Conservation (phyloP, 257 asterid species). For the Solanum infundibuliforme region DNA sequence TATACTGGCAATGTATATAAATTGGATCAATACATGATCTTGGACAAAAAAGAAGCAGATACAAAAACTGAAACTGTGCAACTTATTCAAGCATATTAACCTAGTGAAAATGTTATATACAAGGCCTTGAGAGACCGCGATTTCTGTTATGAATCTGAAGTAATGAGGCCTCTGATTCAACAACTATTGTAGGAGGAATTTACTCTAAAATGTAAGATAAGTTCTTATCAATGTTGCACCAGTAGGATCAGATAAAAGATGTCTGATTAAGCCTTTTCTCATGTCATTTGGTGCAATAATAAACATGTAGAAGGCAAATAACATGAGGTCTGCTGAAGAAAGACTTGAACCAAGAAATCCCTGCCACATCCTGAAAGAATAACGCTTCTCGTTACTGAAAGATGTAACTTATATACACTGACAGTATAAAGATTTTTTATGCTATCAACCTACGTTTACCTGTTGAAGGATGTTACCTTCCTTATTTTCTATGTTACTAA, state of each 20-base stretch:
- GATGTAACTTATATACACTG: neutral
- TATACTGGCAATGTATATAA: neutral
- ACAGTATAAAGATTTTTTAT: neutral
- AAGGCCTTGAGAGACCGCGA: neutral
- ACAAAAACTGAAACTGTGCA: neutral
- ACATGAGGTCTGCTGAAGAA: constrained; percentile 73
- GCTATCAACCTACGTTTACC: neutral
- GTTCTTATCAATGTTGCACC: constrained; percentile 82
- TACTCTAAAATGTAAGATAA: constrained; percentile 46
- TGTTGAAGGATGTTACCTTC: neutral
- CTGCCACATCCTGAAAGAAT: constrained; percentile 76
- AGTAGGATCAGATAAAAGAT: constrained; percentile 90
- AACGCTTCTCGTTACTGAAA: neutral
- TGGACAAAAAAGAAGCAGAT: neutral
- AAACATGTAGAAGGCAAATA: constrained; percentile 89
- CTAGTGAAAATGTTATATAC: neutral
- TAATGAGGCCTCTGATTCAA: neutral
- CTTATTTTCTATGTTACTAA: neutral
- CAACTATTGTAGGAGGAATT: neutral
- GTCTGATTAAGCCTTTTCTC: constrained; percentile 82
- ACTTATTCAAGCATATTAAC: neutral
- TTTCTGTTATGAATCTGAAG: neutral
- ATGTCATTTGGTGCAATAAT: constrained; percentile 84
- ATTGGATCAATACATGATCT: neutral
- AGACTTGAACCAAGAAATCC: constrained; percentile 96